Evolutionary conservation across 108 stramenopile species (phyloP).

Genomic region (Cylindrotheca fusiformis): DNA sequence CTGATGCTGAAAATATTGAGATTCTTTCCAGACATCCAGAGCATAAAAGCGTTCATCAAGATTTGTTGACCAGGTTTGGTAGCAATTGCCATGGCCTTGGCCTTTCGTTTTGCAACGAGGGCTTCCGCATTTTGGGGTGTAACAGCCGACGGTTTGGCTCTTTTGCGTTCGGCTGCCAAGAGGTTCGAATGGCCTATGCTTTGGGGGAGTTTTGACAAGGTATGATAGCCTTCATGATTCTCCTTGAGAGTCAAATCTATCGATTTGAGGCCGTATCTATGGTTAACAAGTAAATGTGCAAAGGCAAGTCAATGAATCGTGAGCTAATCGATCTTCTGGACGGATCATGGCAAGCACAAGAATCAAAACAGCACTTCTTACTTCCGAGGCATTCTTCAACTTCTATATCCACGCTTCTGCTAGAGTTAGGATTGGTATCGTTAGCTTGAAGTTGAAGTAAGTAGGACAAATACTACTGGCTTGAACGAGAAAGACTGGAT

Average conservation of each 20-base stretch:
- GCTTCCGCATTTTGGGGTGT: constrained; percentile 42
- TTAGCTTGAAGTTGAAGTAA: no score
- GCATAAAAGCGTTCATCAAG: constrained; percentile 93
- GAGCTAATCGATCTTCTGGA: no score
- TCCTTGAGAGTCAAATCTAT: constrained; percentile 46
- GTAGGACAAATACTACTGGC: no score
- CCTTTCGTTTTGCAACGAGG: constrained; percentile 52
- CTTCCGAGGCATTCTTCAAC: no score
- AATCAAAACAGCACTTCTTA: no score
- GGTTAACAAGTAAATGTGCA: no score
- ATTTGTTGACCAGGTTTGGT: constrained; percentile 84
- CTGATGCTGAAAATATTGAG: constrained; percentile 92
- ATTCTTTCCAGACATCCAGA: constrained; percentile 92
- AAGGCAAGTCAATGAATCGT: no score
- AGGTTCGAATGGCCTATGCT: constrained; percentile 26
- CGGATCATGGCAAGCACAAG: no score
- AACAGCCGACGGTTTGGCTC: constrained; percentile 4
- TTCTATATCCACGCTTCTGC: no score
- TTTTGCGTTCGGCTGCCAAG: constrained; percentile 16
- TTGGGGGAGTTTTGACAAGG: constrained; percentile 17
- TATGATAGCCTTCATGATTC: constrained; percentile 40
- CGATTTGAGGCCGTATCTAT: constrained; percentile 1
- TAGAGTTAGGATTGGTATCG: no score
- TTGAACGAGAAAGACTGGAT: no score
- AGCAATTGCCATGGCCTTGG: constrained; percentile 87